Percentiles rank a stretch among this genome's conserved stretches.
These are phyloP conservation scores for Pyrenophora seminiperda DNA, from an alignment of 2,329 filamentous ascomycete genomes.

Conservation along the genomic window DNA sequence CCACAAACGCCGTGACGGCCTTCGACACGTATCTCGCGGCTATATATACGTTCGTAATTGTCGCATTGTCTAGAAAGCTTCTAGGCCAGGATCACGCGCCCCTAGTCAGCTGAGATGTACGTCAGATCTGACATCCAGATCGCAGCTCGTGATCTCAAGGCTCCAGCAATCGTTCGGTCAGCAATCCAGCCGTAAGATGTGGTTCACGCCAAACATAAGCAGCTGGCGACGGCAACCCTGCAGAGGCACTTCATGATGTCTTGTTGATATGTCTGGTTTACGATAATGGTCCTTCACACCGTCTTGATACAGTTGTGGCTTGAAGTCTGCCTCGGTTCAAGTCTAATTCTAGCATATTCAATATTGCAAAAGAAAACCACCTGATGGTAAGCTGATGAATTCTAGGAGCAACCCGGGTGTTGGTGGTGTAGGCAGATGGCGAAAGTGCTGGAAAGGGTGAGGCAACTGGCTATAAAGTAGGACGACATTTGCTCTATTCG, in stretches of 20 bases:
- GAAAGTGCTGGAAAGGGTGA: neutral
- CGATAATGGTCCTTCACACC: conserved; percentile 9
- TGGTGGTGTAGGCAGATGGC: neutral
- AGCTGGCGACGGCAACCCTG: neutral
- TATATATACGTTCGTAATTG: neutral
- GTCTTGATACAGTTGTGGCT: conserved; percentile 1
- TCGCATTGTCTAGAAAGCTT: conserved; percentile 1
- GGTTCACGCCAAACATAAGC: conserved; percentile 6
- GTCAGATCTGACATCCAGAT: conserved; percentile 11
- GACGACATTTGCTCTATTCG: neutral
- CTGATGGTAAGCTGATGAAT: conserved; percentile 1
- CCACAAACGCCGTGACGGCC: no score
- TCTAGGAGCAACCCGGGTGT: neutral
- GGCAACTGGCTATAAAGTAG: neutral
- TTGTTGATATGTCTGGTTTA: neutral
- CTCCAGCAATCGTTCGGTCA: neutral
- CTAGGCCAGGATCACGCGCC: neutral
- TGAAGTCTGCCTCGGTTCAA: conserved; percentile 1
- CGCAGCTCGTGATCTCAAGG: neutral
- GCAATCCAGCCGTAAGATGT: conserved; percentile 6
- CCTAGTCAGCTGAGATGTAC: conserved; percentile 11
- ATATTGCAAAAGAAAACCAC: neutral
- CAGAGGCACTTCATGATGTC: neutral
- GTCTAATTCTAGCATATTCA: neutral
- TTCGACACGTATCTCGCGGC: no score